Evolutionary conservation across 768 basidiomycete genomes (phyloP), one percentile per base, ranked within the genome.

Genomic region (Hortiboletus campestris): DNA sequence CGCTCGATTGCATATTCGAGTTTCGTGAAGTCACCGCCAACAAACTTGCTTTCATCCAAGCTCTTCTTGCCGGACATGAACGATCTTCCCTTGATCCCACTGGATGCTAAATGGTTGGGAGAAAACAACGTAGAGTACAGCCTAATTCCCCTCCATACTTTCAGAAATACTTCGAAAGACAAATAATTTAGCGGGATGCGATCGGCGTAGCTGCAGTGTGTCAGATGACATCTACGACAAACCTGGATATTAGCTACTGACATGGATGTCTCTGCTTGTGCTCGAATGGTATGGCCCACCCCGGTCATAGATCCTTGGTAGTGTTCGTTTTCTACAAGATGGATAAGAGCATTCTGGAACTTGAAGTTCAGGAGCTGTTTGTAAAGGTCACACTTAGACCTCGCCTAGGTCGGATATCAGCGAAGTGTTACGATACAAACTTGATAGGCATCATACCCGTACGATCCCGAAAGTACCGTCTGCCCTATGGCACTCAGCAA

Each of bases 1-100:
- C 86, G 84, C 57, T 94, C 91, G 48, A 94, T 84, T 12, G 91
- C 96, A 67, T 98, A 98, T 68, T 98, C 94, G 19, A 83, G 62
- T 9, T 73, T 74, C 4, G 78, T 67, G 51, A 82, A 83, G 63
- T 88, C 83, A 11, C 73, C 74, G 13, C 80, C 85, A 28, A 82
- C 60, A 5, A 80, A 80, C 4, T 80, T 82, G 49, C 80, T 78
- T 41, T 84, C 83, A 28, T 86, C 82, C 6, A 75, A 50, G 40
- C 72, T 70, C 58, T 80, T 60, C 54, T 56, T 55, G 32, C 46
- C 46, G 9, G 57, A 44, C 16, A 28, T 53, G 22, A 32, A 32
- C n/a, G 51, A 17, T 34, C 38, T 51, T 39, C 32, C 57, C 31
- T 40, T 49, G 34, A 43, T 12, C 40, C 53, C 53, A 46, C 31